Conservation (phyloP, 345 rosid species). For the Hypericum androsaemum region DNA sequence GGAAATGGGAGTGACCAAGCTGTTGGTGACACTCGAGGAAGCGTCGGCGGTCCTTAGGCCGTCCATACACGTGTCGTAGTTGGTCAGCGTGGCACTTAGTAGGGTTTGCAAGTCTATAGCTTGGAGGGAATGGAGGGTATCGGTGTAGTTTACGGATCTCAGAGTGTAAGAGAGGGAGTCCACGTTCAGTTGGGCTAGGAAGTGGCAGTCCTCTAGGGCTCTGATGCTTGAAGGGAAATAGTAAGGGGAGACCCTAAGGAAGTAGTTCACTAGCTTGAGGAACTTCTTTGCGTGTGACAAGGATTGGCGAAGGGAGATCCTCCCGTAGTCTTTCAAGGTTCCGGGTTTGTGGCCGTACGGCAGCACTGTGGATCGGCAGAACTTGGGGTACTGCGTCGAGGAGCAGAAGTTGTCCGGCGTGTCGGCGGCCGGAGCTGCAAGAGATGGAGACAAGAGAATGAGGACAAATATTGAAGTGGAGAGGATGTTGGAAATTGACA, state of each 20-base stretch:
- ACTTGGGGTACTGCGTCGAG: constrained; percentile 4
- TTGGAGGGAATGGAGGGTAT: background rate
- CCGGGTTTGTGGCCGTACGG: background rate
- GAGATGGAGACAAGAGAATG: background rate
- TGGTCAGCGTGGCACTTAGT: constrained; percentile 5
- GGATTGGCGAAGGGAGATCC: constrained; percentile 4
- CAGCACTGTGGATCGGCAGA: constrained; percentile 4
- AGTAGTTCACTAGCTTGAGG: background rate
- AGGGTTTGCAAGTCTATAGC: constrained; percentile 4
- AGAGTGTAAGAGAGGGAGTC: background rate
- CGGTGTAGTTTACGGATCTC: background rate
- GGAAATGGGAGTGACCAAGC: background rate
- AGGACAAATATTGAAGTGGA: background rate
- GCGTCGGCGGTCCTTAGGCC: background rate
- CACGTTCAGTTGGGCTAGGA: background rate
- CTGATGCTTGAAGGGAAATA: background rate
- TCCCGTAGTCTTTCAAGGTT: background rate
- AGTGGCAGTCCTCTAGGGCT: constrained; percentile 2
- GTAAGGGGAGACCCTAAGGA: background rate
- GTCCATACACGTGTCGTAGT: constrained; percentile 4
- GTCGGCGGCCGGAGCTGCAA: no score
- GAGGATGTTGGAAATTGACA: background rate
- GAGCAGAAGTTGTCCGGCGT: background rate
- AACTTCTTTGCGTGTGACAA: constrained; percentile 1
- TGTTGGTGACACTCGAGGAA: background rate